A percentile compares a stretch with the other conserved stretches of the same genome.
Evolutionary conservation across 257 asterid species (phyloP).

Genomic region (Solanum commersonii): DNA sequence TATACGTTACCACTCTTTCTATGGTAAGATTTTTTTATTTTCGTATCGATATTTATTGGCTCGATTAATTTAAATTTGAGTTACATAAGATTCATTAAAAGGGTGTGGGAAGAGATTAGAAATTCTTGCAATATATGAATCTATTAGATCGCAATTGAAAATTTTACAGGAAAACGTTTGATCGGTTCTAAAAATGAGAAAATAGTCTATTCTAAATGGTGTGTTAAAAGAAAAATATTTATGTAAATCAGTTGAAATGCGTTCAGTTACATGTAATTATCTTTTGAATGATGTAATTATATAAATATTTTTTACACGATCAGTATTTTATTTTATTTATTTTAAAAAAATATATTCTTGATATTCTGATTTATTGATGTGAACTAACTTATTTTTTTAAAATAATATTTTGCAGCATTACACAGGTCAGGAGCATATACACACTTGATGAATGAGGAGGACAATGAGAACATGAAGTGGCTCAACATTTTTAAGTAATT

Average conservation of each 20-base stretch:
- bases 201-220: neutral
- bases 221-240: neutral
- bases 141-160: neutral
- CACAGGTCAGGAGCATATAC: neutral
- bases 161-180: neutral
- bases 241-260: neutral
- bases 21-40: neutral
- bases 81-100: neutral
- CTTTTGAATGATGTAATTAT: neutral
- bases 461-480: neutral
- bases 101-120: neutral
- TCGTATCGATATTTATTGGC: neutral
- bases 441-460: neutral
- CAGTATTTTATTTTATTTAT: no score
- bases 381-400: neutral
- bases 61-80: neutral
- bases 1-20: constrained; percentile 47
- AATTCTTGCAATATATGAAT: neutral
- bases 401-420: neutral
- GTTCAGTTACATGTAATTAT: neutral
- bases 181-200: neutral
- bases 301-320: neutral
- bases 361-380: neutral
- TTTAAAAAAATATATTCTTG: neutral
- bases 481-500: neutral